Base-by-base conservation (phyloP, 2,329 filamentous ascomycete genomes). In the Aureobasidium musti region DNA sequence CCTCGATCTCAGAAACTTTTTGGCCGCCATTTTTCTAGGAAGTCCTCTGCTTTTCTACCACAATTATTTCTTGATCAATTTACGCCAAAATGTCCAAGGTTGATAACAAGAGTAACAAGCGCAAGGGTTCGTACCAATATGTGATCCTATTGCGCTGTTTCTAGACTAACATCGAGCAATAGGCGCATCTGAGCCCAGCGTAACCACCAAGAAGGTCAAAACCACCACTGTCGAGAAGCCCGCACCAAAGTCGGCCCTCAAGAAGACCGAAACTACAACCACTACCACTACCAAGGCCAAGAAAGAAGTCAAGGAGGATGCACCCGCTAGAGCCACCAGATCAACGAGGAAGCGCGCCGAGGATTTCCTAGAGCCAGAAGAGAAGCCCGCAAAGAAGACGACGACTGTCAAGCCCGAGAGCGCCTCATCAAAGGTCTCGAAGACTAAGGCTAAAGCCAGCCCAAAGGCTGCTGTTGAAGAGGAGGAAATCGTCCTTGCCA, bases 161-260 rank as follows among this genome's bases (percentile, higher is more conserved):
- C 30, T 14, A 39, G 10, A 35, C 52, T 65, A 39, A 67, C 30
- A 23, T 17, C 10, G 17, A 6, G 19, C 43, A 59, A 69, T 69
- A 68, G 74, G 72, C 68, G 72, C 71, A 50, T 66, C 73, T 45
- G 72, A 69, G 54, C 59, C 70, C 23, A 67, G 70, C 26, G 70
- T 70, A 26, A 57, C 49, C 1, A 72, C 71, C 17, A 78, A 78
- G 69, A 76, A 77, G 63, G 73, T 73, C 47, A 78, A 77, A 69
- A 73, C 72, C 14, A 71, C 71, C 3, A 71, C 72, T 2, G 71
- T 72, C 33, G 72, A 76, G 49, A 66, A 66, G 43, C 43, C 64
- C 21, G 63, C 63, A 1, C 57, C 71, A 13, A 76, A 75, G 65
- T 75, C 74, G 33, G 74, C 75, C 10, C 68, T 76, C 45, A 77